phyloP scores from a whole-genome alignment of 2,329 filamentous ascomycete genomes.

The Fusarium newnesense region DNA sequence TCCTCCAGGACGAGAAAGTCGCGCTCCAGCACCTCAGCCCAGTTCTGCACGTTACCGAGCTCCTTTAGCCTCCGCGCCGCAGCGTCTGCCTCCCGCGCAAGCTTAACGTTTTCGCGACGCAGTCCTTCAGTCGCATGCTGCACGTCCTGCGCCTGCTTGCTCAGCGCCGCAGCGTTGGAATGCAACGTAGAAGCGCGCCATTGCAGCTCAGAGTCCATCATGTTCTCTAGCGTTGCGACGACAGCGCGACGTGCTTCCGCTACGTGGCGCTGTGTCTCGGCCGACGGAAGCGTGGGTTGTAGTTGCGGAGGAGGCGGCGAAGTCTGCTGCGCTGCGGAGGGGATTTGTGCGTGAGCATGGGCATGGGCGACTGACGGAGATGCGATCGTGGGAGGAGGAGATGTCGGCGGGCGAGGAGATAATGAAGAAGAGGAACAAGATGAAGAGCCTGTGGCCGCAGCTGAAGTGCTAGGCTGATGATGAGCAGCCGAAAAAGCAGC shows the following conservation, averaged over 20 bases:
- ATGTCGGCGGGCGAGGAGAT: conserved; percentile 38
- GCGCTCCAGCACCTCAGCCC: conserved; percentile 82
- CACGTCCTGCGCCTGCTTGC: conserved; percentile 74
- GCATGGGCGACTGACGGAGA: conserved; percentile 38
- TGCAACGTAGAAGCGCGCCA: conserved; percentile 76
- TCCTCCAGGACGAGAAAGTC: conserved; percentile 73
- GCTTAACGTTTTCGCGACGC: conserved; percentile 71
- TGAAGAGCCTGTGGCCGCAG: conserved; percentile 26
- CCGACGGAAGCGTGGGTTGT: conserved; percentile 53
- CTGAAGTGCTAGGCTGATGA: conserved; percentile 14
- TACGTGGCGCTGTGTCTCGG: conserved; percentile 59
- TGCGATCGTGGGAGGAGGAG: conserved; percentile 40
- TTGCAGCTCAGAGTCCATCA: conserved; percentile 75
- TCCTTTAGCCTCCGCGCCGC: conserved; percentile 77
- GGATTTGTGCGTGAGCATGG: conserved; percentile 31
- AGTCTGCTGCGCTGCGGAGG: conserved; percentile 17
- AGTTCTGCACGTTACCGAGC: conserved; percentile 85
- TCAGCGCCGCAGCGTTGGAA: conserved; percentile 72
- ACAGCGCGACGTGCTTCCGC: conserved; percentile 68
- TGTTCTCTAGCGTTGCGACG: conserved; percentile 73
- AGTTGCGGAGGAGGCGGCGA: conserved; percentile 38
- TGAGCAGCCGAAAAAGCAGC: conserved; percentile 7
- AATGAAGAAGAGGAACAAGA: conserved; percentile 35
- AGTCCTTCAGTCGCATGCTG: conserved; percentile 68
- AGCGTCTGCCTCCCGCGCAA: conserved; percentile 71